A percentile compares a stretch with the other conserved stretches of the same genome.
Evolutionary conservation across 192 early-diverging fungal species (phyloP).

Genomic region (Linnemannia hyalina): DNA sequence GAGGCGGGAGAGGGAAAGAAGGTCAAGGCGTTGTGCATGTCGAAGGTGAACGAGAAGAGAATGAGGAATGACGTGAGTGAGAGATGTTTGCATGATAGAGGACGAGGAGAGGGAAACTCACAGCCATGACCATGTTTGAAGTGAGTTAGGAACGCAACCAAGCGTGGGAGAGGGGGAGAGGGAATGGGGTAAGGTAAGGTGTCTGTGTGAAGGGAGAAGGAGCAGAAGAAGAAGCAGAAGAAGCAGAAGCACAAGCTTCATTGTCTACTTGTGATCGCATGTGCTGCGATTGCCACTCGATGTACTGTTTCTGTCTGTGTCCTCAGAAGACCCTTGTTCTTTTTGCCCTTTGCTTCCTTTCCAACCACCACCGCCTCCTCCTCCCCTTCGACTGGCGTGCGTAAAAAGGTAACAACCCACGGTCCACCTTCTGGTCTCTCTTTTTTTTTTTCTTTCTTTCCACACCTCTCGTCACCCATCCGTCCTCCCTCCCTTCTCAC

Average conservation of each 20-base stretch:
- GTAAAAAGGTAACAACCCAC: not conserved
- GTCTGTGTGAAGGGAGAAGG: not conserved
- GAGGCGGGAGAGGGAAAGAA: not conserved
- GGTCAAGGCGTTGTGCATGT: not conserved
- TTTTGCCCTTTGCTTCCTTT: not conserved
- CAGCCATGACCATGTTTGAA: conserved; percentile 45
- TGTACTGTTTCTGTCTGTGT: too few relatives aligned
- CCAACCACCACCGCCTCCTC: not conserved
- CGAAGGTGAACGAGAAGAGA: not conserved
- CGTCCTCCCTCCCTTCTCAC: not conserved
- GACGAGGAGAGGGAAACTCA: conserved; percentile 8
- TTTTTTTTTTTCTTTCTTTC: not conserved
- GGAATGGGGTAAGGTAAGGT: not conserved
- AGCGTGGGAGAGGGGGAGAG: not conserved
- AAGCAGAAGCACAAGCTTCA: too few relatives aligned
- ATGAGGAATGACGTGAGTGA: not conserved
- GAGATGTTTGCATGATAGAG: not conserved
- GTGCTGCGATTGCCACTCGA: not conserved
- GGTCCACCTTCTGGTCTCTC: not conserved
- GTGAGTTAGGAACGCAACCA: not conserved
- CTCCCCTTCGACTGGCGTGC: not conserved
- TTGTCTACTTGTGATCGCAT: conserved; percentile 9
- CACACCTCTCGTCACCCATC: not conserved
- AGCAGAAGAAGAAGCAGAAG: not conserved
- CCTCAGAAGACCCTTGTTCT: not conserved